Base-by-base conservation (phyloP, 1,139 yeast genomes). In the Candida sanyaensis region DNA sequence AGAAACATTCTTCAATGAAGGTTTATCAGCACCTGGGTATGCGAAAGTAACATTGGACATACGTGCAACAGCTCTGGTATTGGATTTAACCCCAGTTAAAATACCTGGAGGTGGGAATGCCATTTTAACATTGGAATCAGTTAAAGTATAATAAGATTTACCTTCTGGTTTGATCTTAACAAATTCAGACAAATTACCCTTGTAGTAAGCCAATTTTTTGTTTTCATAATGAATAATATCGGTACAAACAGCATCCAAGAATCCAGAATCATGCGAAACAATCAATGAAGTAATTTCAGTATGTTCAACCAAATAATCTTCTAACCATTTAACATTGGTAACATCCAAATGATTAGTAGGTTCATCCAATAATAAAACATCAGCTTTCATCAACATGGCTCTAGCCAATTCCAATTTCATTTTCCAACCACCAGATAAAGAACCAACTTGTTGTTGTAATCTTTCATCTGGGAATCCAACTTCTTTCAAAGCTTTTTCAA, bases 311-410 rank as follows among this genome's bases (percentile, higher is more conserved):
- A 93, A 78, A 65, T 93, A 93, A 56, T 92, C 91, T 70, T 90
- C 85, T 57, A 93, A 77, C 99, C 99, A 93, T 64, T 87, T 84
- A 49, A 93, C 99, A 63, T 93, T 93, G 45, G 81, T 78, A 49
- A 90, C 97, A 76, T 93, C 99, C 81, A 93, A 84, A 75, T 93
- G 99, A 77, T 93, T 93, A 57, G 99, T 93, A 69, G 99, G 99
- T 83, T 93, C 99, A 71, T 93, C 99, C 65, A 93, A 80, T 60
- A 93, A 76, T 59, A 93, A 80, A 46, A 93, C 92, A 71, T 93
- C 99, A 32, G 99, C 99, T 72, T 87, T 90, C 92, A 91, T 89
- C 62, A 93, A 78, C 96, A 93, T 92, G 43, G 99, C 99, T 75
- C 98, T 87, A 17, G 99, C 99, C 63, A 93, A 79, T 70, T 92